phyloP scores from a whole-genome alignment of 768 basidiomycete genomes.

The Boletus barrowsii region DNA sequence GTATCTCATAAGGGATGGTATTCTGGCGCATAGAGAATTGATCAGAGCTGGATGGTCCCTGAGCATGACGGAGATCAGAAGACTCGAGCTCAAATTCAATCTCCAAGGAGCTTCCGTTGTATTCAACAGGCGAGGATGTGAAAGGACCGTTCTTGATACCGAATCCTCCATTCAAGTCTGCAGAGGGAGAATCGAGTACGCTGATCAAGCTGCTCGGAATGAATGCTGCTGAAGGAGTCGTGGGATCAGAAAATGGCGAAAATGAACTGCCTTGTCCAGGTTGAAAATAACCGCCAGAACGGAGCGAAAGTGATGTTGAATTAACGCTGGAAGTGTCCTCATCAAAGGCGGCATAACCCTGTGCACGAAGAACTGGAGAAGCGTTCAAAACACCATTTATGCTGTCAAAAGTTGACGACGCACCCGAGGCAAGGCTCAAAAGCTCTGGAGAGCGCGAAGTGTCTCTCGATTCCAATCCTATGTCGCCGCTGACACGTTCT shows the following conservation, averaged over 20 bases:
- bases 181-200: constrained; percentile 50
- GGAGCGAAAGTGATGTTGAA: constrained; percentile 12
- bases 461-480: constrained; percentile 14
- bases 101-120: constrained; percentile 29
- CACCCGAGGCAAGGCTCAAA: constrained; percentile 31
- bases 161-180: constrained; percentile 44
- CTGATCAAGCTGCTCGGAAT: constrained; percentile 53
- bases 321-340: constrained; percentile 36
- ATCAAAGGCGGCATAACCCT: constrained; percentile 41
- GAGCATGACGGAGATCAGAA: constrained; percentile 41
- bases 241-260: constrained; percentile 51
- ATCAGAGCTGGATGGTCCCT: constrained; percentile 13
- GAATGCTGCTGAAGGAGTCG: constrained; percentile 42
- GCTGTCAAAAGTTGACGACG: constrained; percentile 24
- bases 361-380: constrained; percentile 28
- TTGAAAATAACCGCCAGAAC: constrained; percentile 14
- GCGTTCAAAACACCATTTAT: constrained; percentile 9
- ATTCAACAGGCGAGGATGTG: constrained; percentile 42
- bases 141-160: constrained; percentile 21
- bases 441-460: constrained; percentile 25
- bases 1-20: constrained; percentile 35
- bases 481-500: constrained; percentile 6
- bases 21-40: constrained; percentile 25
- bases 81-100: constrained; percentile 41
- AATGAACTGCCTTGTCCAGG: constrained; percentile 35